Evolutionary conservation across 148 eudicot genomes (phyloP).

Genomic region (Cornus suecica): DNA sequence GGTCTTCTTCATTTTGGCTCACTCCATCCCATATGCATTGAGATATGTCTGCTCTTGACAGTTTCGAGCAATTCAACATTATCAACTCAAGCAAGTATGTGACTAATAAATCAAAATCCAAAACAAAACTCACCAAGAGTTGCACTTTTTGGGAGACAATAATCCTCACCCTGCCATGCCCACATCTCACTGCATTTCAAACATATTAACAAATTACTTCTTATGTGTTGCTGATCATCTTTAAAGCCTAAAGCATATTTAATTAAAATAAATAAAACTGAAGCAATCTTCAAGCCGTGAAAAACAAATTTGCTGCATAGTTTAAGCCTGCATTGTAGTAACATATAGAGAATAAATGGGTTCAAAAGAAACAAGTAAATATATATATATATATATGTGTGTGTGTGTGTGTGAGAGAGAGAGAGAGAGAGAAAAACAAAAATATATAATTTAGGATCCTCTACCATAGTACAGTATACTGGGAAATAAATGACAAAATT

Average conservation of each 20-base stretch:
- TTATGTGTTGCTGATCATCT: neutral
- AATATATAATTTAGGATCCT: too few species aligned
- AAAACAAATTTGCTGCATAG: too few species aligned
- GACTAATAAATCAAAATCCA: slow-evolving; percentile 5
- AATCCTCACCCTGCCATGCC: slow-evolving; percentile 56
- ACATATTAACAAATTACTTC: neutral
- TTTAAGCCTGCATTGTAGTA: too few species aligned
- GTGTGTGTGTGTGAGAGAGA: too few species aligned
- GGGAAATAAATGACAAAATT: too few species aligned
- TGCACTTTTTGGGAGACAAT: slow-evolving; percentile 31
- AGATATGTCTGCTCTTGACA: slow-evolving; percentile 38
- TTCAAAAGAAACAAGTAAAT: neutral
- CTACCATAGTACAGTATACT: too few species aligned
- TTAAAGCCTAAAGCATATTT: neutral
- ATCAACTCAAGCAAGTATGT: slow-evolving; percentile 3
- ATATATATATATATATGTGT: too few species aligned
- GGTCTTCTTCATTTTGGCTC: slow-evolving; percentile 43
- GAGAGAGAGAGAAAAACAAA: too few species aligned
- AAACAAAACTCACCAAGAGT: slow-evolving; percentile 40
- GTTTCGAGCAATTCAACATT: neutral
- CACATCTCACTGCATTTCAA: slow-evolving; percentile 42
- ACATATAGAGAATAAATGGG: neutral
- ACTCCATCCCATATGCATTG: slow-evolving; percentile 48
- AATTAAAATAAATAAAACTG: neutral
- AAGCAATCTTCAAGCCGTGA: neutral